Evolutionary conservation across 176 grass and related monocot genomes (phyloP).

Genomic region (Saccharum officinarum): DNA sequence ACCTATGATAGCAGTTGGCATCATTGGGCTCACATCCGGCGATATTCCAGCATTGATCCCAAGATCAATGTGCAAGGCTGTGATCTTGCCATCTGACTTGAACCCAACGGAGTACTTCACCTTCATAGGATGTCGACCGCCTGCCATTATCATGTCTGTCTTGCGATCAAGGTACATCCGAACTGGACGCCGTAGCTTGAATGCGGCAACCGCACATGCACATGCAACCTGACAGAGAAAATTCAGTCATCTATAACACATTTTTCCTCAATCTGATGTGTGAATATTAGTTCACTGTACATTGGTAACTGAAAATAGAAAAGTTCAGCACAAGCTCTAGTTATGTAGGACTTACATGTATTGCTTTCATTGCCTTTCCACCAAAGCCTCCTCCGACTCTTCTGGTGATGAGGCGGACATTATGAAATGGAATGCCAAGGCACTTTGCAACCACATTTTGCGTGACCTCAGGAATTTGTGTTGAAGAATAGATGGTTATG

Average conservation of each 20-base stretch:
- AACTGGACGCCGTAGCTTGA: constrained; percentile 62
- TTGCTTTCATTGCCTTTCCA: constrained; percentile 62
- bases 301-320: not conserved
- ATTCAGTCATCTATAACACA: not conserved
- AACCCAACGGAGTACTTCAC: constrained; percentile 73
- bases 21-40: constrained; percentile 32
- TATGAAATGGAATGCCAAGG: constrained; percentile 70
- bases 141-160: constrained; percentile 79
- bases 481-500: constrained; percentile 58
- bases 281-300: not conserved
- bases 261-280: not conserved
- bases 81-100: constrained; percentile 78
- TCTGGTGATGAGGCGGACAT: constrained; percentile 83
- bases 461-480: constrained; percentile 45
- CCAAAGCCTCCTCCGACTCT: constrained; percentile 84
- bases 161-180: constrained; percentile 78
- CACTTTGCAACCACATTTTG: constrained; percentile 56
- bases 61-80: constrained; percentile 61
- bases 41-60: constrained; percentile 63
- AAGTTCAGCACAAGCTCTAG: not conserved
- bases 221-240: constrained; percentile 39
- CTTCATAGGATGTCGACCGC: constrained; percentile 83
- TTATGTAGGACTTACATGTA: constrained; percentile 26
- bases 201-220: constrained; percentile 67
- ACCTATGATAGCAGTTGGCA: constrained; percentile 16